A percentile compares a stretch with the other conserved stretches of the same genome.
Conservation (phyloP, 768 basidiomycete species). For the Tremella fuciformis region DNA sequence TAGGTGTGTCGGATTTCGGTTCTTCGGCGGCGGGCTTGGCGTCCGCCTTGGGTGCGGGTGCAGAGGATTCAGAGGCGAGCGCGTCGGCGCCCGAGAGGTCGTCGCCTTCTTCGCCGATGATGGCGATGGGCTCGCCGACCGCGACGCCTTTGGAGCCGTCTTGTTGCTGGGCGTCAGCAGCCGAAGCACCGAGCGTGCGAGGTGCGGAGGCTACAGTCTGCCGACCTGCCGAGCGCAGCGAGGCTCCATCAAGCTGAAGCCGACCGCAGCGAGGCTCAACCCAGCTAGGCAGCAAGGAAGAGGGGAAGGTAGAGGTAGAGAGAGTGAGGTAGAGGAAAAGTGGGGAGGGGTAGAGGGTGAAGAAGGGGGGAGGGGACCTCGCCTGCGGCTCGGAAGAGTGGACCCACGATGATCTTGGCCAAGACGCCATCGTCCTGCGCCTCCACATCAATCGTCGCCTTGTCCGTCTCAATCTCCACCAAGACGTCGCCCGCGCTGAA, state of each 20-base stretch:
- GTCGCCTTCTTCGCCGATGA: slow-evolving; percentile 92
- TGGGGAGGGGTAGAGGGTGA: no score
- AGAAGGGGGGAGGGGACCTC: no score
- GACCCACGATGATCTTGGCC: slow-evolving; percentile 89
- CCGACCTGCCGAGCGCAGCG: no score
- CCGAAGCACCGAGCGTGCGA: background rate
- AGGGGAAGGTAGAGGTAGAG: no score
- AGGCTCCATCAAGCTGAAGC: no score
- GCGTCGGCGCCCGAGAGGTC: slow-evolving; percentile 79
- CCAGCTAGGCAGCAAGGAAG: background rate
- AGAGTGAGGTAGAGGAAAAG: no score
- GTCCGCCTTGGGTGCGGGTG: slow-evolving; percentile 42
- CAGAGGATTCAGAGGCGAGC: slow-evolving; percentile 60
- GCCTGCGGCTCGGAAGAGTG: background rate
- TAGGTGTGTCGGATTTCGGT: slow-evolving; percentile 18
- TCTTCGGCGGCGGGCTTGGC: slow-evolving; percentile 43
- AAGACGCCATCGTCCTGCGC: slow-evolving; percentile 96
- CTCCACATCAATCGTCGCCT: slow-evolving; percentile 99
- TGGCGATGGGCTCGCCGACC: slow-evolving; percentile 85
- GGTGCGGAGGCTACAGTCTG: no score
- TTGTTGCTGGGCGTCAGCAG: slow-evolving; percentile 57
- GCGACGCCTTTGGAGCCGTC: slow-evolving; percentile 83
- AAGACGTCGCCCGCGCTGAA: slow-evolving; percentile 89
- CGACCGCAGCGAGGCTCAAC: no score
- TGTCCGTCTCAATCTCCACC: slow-evolving; percentile 99